Base-by-base conservation (phyloP, 441 rosid species). In the Jatropha multifida region DNA sequence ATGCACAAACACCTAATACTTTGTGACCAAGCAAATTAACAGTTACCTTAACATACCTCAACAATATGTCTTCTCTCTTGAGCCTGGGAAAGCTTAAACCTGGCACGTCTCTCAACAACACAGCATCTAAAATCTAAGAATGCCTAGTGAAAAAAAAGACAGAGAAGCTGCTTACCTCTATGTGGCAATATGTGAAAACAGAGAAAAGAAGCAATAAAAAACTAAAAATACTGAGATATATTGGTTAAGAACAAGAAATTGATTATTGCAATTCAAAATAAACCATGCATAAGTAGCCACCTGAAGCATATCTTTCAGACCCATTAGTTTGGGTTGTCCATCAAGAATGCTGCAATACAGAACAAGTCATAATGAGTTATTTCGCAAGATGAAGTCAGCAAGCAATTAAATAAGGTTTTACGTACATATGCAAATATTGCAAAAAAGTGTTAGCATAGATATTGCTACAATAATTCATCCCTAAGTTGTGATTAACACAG, bases 271-370 rank as follows among this genome's bases (percentile, higher is more conserved):
- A 62, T 61, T 69, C 13, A 44, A 77, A 62, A 59, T 49, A 61
- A 48, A 70, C 10, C 55, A 38, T 42, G 72, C 2, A 37, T 62
- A 76, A 65, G 70, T 48, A 76, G 75, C 85, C 81, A 93, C 99
- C 96, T 95, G 93, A 82, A 95, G 97, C 80, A 95, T 52, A 65
- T 93, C 97, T 84, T 89, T 90, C 68, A 95, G 80, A 59, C 99
- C 97, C 97, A 93, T 93, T 80, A 69, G 93, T 86, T 88, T 93
- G 8, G 99, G 99, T 56, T 92, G 96, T 78, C 97, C 98, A 82
- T 90, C 76, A 64, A 89, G 85, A 85, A 95, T 93, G 71, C 99
- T 95, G 89, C 37, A 59, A 78, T 46, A 75, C 12, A 71, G 79
- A 77, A 61, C 55, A 60, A 76, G 73, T 37, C 13, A 64, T 3